These are phyloP conservation scores for Solanum hybrid DNA, from an alignment of 305 asterid genomes.

Conservation along the genomic window DNA sequence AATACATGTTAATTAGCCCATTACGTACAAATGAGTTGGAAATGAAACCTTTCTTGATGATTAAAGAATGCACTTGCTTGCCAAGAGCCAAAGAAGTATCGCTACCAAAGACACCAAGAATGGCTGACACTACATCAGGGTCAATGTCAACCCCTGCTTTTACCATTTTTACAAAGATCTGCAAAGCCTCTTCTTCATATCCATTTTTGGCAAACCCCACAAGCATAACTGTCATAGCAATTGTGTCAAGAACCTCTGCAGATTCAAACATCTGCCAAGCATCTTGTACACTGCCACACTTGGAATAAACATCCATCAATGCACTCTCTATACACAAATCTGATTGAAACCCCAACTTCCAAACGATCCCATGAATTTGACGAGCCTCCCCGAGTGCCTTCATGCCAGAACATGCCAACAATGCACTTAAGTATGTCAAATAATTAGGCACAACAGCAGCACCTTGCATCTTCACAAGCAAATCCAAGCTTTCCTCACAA, in stretches of 20 bases:
- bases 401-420: slow-evolving; percentile 72
- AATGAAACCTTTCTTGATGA: slow-evolving; percentile 48
- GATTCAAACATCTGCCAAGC: slow-evolving; percentile 68
- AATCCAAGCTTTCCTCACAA: slow-evolving; percentile 48
- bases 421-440: slow-evolving; percentile 56
- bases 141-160: slow-evolving; percentile 44
- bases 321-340: slow-evolving; percentile 62
- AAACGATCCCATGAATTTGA: slow-evolving; percentile 59
- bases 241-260: slow-evolving; percentile 52
- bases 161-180: slow-evolving; percentile 55
- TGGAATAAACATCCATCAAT: slow-evolving; percentile 84
- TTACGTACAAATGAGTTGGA: slow-evolving; percentile 49
- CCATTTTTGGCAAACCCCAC: slow-evolving; percentile 66
- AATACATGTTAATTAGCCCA: slow-evolving; percentile 79
- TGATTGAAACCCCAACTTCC: slow-evolving; percentile 61
- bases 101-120: slow-evolving; percentile 55
- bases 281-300: slow-evolving; percentile 50
- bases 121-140: slow-evolving; percentile 47
- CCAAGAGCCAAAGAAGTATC: slow-evolving; percentile 60
- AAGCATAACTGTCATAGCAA: slow-evolving; percentile 68
- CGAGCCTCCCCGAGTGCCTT: slow-evolving; percentile 55
- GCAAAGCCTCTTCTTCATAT: slow-evolving; percentile 61
- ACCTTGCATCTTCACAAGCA: slow-evolving; percentile 49
- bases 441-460: slow-evolving; percentile 39
- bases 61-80: slow-evolving; percentile 58